Evolutionary conservation across 345 rosid species (phyloP).

Genomic region (Isatis tinctoria): DNA sequence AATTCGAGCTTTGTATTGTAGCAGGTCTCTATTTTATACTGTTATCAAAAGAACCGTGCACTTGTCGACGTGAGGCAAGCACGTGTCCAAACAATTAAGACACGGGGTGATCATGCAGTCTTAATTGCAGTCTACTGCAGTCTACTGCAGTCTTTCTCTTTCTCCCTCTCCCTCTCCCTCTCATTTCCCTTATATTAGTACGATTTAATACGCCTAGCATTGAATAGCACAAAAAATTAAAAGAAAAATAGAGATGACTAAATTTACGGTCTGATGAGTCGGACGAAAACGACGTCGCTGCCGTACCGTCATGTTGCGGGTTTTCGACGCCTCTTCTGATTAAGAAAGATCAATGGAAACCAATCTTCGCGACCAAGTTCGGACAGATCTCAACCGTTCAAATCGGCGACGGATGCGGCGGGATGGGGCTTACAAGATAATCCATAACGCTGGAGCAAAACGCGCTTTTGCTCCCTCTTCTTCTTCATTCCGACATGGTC

Average conservation of each 20-base stretch:
- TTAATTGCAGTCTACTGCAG: too few relatives aligned
- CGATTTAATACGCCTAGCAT: constrained; percentile 9
- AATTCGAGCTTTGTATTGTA: constrained; percentile 4
- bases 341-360: constrained; percentile 49
- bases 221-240: neutral
- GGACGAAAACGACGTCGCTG: constrained; percentile 16
- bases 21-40: neutral
- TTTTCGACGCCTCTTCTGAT: constrained; percentile 37
- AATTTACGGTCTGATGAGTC: neutral
- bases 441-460: constrained; percentile 80
- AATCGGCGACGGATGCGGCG: constrained; percentile 43
- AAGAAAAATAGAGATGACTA: constrained; percentile 1
- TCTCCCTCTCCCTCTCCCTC: too few relatives aligned
- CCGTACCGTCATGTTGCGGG: constrained; percentile 25
- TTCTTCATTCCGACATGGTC: constrained; percentile 81
- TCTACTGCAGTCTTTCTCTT: neutral
- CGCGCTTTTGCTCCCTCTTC: constrained; percentile 77
- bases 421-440: constrained; percentile 50
- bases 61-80: constrained; percentile 33
- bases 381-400: constrained; percentile 60
- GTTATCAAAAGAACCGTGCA: constrained; percentile 18
- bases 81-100: constrained; percentile 38
- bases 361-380: constrained; percentile 39
- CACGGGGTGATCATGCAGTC: constrained; percentile 24
- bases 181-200: too few relatives aligned